A percentile compares a stretch with the other conserved stretches of the same genome.
Conservation (phyloP, 1,284 basidiomycete genomes). For the Boletus semigastroideus region DNA sequence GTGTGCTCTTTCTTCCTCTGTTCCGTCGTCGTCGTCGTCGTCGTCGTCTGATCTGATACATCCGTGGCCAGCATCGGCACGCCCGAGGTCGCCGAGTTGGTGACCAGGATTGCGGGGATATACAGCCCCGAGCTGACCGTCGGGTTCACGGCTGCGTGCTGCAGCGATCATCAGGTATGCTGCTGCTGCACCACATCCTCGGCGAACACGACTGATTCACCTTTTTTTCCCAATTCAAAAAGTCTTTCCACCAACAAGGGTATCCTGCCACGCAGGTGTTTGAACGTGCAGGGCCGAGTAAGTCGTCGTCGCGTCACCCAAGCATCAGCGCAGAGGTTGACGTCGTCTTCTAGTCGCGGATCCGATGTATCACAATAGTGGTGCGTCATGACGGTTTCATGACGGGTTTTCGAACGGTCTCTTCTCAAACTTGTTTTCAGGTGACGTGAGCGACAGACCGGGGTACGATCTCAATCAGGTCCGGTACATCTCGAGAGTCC, state of each 20-base stretch:
- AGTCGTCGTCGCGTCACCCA: conserved; percentile 18
- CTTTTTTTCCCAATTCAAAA: background rate
- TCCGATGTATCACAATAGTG: conserved; percentile 85
- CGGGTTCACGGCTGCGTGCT: conserved; percentile 78
- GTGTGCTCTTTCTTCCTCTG: conserved; percentile 19
- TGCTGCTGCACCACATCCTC: background rate
- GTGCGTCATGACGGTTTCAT: conserved; percentile 33
- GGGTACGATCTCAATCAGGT: conserved; percentile 83
- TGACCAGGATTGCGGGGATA: conserved; percentile 68
- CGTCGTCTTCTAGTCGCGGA: conserved; percentile 57
- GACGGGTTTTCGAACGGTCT: too few species aligned
- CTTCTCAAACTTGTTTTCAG: conserved; percentile 30
- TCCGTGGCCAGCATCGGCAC: conserved; percentile 65
- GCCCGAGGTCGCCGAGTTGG: conserved; percentile 70
- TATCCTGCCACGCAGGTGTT: conserved; percentile 82
- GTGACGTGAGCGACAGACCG: conserved; percentile 72
- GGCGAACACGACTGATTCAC: background rate
- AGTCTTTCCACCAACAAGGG: conserved; percentile 81
- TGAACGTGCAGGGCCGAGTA: conserved; percentile 77
- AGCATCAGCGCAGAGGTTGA: background rate
- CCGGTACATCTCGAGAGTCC: conserved; percentile 80
- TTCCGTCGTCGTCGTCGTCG: background rate
- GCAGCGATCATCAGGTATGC: conserved; percentile 81
- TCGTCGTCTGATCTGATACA: background rate
- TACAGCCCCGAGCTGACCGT: conserved; percentile 83